phyloP scores from a whole-genome alignment of 805 yeast genomes.

The Torulaspora maleeae region DNA sequence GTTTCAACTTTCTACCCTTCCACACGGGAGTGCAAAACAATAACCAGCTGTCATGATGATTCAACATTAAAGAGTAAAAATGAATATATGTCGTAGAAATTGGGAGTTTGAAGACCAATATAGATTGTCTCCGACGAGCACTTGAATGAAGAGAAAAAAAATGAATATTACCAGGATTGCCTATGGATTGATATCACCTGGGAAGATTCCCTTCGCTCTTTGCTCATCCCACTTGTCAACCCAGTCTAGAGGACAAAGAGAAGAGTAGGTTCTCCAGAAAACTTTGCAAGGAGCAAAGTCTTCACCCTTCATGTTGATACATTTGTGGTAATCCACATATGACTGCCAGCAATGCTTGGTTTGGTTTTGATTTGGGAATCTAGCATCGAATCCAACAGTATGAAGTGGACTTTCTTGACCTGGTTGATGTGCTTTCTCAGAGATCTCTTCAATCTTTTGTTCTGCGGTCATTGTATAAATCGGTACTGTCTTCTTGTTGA shows the following conservation, averaged over 20 bases:
- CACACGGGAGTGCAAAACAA: not conserved
- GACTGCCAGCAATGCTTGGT: conserved; percentile 98
- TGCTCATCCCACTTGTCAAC: conserved; percentile 84
- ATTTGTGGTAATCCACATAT: conserved; percentile 96
- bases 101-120: not conserved
- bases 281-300: conserved; percentile 97
- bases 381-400: conserved; percentile 78
- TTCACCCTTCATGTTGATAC: conserved; percentile 95
- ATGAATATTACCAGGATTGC: conserved; percentile 1
- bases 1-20: not conserved
- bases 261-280: conserved; percentile 84
- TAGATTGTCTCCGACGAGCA: not conserved
- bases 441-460: conserved; percentile 10
- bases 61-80: not conserved
- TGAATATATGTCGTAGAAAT: conserved; percentile 3
- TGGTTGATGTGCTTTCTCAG: conserved; percentile 13
- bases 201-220: conserved; percentile 59
- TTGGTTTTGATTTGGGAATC: conserved; percentile 97
- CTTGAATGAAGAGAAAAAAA: not conserved
- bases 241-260: conserved; percentile 84
- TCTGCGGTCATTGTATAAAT: conserved; percentile 10
- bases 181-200: conserved; percentile 44
- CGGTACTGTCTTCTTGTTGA: not conserved
- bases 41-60: not conserved
- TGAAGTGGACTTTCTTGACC: conserved; percentile 44